Conservation (phyloP, 352 stramenopile species). For the Globisporangium alternatum region DNA sequence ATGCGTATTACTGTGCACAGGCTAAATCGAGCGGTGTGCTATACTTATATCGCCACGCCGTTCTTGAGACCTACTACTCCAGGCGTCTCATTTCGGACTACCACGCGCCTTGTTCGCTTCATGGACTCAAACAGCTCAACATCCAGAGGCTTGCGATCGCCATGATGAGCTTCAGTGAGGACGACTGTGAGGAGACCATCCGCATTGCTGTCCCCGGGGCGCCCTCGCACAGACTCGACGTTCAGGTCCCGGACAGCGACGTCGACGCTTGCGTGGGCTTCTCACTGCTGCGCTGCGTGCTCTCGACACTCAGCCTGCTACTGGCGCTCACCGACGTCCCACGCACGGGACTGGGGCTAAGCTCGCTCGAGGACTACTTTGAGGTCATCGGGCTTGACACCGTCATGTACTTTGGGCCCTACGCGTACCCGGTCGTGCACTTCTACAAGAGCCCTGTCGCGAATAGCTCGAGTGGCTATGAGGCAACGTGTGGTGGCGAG, state of each 20-base stretch:
- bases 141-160: not conserved
- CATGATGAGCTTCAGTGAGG: not conserved
- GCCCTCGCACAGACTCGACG: not conserved
- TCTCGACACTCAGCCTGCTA: constrained; percentile 32
- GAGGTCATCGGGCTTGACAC: constrained; percentile 24
- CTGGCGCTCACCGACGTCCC: constrained; percentile 51
- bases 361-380: constrained; percentile 22
- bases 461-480: constrained; percentile 7
- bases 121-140: no score
- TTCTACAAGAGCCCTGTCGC: constrained; percentile 14
- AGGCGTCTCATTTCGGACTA: no score
- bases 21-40: no score
- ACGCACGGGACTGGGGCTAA: constrained; percentile 38
- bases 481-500: constrained; percentile 5
- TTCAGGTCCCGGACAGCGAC: not conserved
- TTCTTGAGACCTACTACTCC: no score
- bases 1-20: no score
- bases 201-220: not conserved
- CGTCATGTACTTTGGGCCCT: constrained; percentile 40
- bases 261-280: constrained; percentile 20
- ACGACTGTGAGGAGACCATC: not conserved
- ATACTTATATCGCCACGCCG: no score
- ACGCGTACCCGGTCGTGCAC: constrained; percentile 38
- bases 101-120: no score
- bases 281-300: constrained; percentile 24